phyloP scores from a whole-genome alignment of 139 green algal genomes.

The Micractinium conductrix region DNA sequence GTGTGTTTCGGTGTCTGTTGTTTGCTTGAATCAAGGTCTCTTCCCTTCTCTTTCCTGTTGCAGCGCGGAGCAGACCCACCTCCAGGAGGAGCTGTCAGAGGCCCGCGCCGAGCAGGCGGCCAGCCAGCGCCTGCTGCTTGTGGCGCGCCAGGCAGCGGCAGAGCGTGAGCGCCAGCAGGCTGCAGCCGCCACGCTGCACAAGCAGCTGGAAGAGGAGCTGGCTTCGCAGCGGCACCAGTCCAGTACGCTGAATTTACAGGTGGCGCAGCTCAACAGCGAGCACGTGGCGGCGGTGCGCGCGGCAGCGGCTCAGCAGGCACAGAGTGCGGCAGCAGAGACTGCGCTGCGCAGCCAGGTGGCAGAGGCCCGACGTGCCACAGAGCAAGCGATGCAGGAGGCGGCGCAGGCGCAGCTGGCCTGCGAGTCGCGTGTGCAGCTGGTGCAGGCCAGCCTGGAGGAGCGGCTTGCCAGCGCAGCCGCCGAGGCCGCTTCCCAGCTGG shows the following conservation, averaged over 20 bases:
- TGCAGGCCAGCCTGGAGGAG: not conserved
- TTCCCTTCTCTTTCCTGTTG: not conserved
- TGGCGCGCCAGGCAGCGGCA: not conserved
- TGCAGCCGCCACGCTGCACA: not conserved
- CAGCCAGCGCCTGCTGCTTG: not conserved
- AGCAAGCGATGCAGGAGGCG: not conserved
- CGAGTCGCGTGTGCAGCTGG: not conserved
- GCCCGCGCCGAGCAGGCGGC: not conserved
- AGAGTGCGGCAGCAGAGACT: not conserved
- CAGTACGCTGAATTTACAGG: not conserved
- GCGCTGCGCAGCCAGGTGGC: not conserved
- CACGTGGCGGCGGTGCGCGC: not conserved
- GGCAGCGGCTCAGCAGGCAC: not conserved
- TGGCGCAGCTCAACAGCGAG: not conserved
- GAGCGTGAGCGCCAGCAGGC: not conserved
- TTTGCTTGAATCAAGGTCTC: no score
- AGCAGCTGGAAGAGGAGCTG: conserved; percentile 2
- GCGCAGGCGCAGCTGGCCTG: not conserved
- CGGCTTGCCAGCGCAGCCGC: not conserved
- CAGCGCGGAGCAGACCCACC: not conserved
- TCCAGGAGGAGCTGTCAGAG: not conserved
- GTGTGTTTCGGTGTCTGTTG: not conserved
- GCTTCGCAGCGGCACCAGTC: conserved; percentile 10
- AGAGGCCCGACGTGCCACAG: not conserved
- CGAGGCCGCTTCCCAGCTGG: not conserved